These are phyloP conservation scores for Jackrogersella minutella DNA, from an alignment of 495 filamentous ascomycete genomes.

Conservation along the genomic window DNA sequence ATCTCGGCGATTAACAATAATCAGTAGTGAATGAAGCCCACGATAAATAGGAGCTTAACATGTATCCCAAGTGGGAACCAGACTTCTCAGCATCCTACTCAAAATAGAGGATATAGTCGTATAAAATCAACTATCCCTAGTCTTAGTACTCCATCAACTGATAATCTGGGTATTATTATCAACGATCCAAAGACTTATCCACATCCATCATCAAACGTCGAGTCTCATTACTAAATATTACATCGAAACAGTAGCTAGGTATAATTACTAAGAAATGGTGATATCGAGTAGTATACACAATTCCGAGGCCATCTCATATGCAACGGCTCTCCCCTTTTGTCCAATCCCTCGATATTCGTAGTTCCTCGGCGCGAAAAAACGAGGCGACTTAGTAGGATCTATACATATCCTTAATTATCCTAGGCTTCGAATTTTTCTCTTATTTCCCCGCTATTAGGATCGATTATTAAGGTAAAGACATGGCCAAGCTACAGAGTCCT, in stretches of 20 bases:
- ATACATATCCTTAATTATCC: not conserved
- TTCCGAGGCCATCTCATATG: not conserved
- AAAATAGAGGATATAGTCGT: not conserved
- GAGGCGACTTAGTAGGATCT: not conserved
- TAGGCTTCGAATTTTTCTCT: not conserved
- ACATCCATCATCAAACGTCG: not conserved
- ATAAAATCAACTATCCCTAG: no score
- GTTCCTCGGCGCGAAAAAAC: not conserved
- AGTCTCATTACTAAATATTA: not conserved
- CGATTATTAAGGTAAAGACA: no score
- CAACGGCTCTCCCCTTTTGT: not conserved
- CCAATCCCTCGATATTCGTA: not conserved
- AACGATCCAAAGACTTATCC: no score
- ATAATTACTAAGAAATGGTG: constrained; percentile 19
- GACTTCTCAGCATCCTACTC: not conserved
- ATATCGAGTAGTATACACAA: constrained; percentile 33
- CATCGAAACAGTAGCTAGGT: constrained; percentile 8
- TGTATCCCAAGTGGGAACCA: constrained; percentile 28
- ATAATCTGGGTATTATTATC: no score
- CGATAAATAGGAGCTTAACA: not conserved
- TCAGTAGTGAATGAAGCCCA: not conserved
- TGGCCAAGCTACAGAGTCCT: constrained; percentile 15
- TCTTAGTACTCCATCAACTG: no score
- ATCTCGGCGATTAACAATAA: not conserved
- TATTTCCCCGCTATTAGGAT: not conserved